Conservation (phyloP, 768 basidiomycete genomes). For the Mycena epipterygia region DNA sequence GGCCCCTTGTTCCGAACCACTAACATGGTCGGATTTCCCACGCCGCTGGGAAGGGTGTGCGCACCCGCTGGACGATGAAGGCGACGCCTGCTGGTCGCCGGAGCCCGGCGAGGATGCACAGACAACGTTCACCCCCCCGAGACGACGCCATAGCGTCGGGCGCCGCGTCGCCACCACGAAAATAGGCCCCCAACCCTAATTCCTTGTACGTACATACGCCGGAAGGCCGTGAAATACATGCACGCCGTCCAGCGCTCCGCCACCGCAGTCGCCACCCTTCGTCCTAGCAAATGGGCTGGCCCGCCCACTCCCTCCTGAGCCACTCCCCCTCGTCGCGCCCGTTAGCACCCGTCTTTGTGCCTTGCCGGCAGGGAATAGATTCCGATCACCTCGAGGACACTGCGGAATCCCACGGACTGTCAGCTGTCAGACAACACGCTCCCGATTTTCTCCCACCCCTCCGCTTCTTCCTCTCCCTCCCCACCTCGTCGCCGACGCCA, state of each 20-base stretch:
- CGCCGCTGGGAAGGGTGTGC: constrained; percentile 1
- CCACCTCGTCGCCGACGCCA: neutral
- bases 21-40: neutral
- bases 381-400: no score
- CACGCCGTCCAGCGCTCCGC: neutral
- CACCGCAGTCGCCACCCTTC: no score
- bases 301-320: no score
- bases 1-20: neutral
- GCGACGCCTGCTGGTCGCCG: neutral
- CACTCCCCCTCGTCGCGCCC: no score
- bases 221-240: neutral
- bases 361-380: no score
- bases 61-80: neutral
- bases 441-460: neutral
- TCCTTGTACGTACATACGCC: no score
- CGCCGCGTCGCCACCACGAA: neutral
- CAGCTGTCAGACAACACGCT: no score
- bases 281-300: no score
- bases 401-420: neutral
- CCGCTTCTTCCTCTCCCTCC: neutral
- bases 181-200: no score
- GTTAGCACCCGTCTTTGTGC: no score
- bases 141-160: neutral
- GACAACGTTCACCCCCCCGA: neutral
- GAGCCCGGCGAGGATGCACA: neutral